A percentile compares a stretch with the other conserved stretches of the same genome.
These are phyloP conservation scores for Bipolaris cookei DNA, from an alignment of 2,329 filamentous ascomycete genomes.

Conservation along the genomic window DNA sequence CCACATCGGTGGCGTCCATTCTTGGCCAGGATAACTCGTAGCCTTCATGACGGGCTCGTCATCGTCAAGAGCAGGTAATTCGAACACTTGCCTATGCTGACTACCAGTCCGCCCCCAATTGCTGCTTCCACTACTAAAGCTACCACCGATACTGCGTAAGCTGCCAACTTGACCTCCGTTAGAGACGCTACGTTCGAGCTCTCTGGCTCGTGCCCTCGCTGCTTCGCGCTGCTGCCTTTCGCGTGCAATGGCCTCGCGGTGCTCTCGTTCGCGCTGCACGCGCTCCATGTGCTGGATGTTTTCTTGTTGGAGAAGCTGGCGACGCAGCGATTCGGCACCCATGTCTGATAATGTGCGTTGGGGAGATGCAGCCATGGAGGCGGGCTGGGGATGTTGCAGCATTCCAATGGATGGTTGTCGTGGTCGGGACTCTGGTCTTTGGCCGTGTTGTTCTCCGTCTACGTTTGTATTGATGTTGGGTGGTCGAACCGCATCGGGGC, in stretches of 20 bases:
- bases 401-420: conserved; percentile 44
- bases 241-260: conserved; percentile 34
- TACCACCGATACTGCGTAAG: conserved; percentile 39
- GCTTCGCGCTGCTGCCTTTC: conserved; percentile 38
- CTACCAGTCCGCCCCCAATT: conserved; percentile 39
- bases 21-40: conserved; percentile 72
- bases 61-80: conserved; percentile 50
- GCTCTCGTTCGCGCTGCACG: conserved; percentile 36
- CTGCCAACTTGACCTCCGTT: conserved; percentile 43
- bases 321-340: conserved; percentile 46
- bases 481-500: conserved; percentile 34
- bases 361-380: conserved; percentile 49
- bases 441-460: conserved; percentile 16
- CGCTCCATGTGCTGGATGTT: conserved; percentile 43
- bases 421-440: conserved; percentile 29
- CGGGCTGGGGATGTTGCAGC: conserved; percentile 49
- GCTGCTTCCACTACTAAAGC: conserved; percentile 28
- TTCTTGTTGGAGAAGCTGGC: conserved; percentile 43
- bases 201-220: conserved; percentile 41
- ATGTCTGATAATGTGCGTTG: conserved; percentile 46
- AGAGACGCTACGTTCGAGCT: conserved; percentile 44
- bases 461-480: conserved; percentile 40
- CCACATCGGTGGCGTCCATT: conserved; percentile 65
- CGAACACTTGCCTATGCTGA: conserved; percentile 36
- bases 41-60: conserved; percentile 66